phyloP scores from a whole-genome alignment of 169 alveolate species.

The Eimeria maxima region DNA sequence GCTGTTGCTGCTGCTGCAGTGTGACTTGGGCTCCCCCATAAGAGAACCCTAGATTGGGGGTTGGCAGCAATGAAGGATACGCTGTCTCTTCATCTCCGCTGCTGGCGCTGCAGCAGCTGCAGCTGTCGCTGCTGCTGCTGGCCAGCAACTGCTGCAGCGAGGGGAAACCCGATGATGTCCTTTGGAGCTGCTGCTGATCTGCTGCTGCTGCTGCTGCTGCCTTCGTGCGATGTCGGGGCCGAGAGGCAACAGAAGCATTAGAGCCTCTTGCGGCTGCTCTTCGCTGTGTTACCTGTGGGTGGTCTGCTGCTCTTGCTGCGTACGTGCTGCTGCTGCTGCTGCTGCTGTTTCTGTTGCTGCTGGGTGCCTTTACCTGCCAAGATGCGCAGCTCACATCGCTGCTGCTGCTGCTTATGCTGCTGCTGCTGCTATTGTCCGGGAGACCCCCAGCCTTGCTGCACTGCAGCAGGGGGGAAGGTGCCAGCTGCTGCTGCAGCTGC shows the following conservation, averaged over 20 bases:
- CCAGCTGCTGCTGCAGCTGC: background rate
- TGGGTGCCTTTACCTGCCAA: background rate
- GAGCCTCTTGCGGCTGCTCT: background rate
- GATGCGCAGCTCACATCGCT: constrained; percentile 20
- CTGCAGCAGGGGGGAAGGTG: background rate
- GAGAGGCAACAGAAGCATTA: background rate
- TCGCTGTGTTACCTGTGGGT: background rate
- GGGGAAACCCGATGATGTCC: background rate
- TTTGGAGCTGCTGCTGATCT: background rate
- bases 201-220: background rate
- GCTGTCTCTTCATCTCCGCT: constrained; percentile 45
- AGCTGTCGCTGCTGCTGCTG: constrained; percentile 2
- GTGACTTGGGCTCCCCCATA: background rate
- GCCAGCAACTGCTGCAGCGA: constrained; percentile 30
- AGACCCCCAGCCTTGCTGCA: background rate
- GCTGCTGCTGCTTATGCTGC: constrained; percentile 35
- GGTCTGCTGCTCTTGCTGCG: background rate
- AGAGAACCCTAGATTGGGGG: background rate
- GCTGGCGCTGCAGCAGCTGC: constrained; percentile 61
- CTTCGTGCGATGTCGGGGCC: background rate
- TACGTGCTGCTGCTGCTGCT: too few relatives aligned
- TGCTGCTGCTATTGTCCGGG: constrained; percentile 8
- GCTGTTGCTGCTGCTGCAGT: constrained; percentile 14
- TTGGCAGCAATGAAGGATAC: background rate
- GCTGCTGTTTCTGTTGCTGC: constrained; percentile 5